Percentiles rank a stretch among this genome's conserved stretches.
These are phyloP conservation scores for Hydnomerulius pinastri DNA, from an alignment of 768 basidiomycete species.

Conservation along the genomic window DNA sequence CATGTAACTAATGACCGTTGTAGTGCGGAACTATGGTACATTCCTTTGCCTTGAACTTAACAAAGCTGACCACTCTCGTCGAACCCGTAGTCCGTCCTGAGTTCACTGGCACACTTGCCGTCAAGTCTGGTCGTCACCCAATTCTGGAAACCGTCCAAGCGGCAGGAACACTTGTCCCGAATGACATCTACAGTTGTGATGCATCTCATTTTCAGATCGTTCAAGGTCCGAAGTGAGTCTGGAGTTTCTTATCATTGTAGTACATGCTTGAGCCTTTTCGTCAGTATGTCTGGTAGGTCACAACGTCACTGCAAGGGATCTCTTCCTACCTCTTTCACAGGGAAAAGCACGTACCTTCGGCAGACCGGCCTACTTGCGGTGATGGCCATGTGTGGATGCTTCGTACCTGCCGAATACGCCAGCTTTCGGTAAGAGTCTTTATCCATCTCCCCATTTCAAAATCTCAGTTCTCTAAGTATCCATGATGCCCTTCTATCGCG, in stretches of 20 bases:
- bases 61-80: background rate
- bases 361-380: conserved; percentile 83
- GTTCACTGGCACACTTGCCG: conserved; percentile 85
- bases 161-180: conserved; percentile 73
- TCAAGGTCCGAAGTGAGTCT: conserved; percentile 82
- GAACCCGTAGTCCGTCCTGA: conserved; percentile 75
- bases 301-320: background rate
- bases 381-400: conserved; percentile 90
- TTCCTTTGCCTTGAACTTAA: background rate
- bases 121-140: conserved; percentile 89
- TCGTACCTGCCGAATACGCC: conserved; percentile 92
- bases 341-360: conserved; percentile 91
- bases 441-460: background rate
- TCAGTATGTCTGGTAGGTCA: conserved; percentile 59
- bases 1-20: background rate
- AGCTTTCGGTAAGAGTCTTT: conserved; percentile 63
- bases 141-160: conserved; percentile 75
- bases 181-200: conserved; percentile 88
- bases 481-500: conserved; percentile 85
- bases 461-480: conserved; percentile 44
- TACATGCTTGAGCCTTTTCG: background rate
- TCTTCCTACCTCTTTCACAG: conserved; percentile 33
- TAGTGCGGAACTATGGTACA: conserved; percentile 55
- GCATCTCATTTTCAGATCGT: conserved; percentile 88
- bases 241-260: background rate